These are phyloP conservation scores for Trichophyton equinum DNA, from an alignment of 2,329 filamentous ascomycete species.

Conservation along the genomic window DNA sequence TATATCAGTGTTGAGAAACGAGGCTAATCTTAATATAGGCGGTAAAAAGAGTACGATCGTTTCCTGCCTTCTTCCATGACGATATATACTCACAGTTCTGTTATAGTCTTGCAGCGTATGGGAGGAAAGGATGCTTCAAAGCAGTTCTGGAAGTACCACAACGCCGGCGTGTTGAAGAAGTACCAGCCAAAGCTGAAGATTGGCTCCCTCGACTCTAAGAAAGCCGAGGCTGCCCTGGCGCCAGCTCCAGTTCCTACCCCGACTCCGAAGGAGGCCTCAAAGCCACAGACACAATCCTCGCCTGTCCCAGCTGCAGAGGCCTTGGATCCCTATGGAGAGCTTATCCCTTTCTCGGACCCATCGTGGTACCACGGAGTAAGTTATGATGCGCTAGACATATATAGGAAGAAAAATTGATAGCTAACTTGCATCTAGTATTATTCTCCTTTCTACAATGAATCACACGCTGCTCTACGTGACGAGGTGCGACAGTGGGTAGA, in stretches of 20 bases:
- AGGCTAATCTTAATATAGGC: constrained; percentile 7
- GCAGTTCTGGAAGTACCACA: constrained; percentile 56
- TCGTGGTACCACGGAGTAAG: constrained; percentile 88
- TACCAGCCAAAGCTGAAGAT: constrained; percentile 48
- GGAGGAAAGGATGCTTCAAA: constrained; percentile 56
- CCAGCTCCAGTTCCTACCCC: constrained; percentile 32
- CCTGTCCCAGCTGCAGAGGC: constrained; percentile 43
- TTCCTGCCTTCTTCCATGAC: neutral
- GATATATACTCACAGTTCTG: constrained; percentile 10
- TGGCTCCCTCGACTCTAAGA: constrained; percentile 75
- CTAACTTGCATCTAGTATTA: constrained; percentile 52
- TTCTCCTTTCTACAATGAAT: constrained; percentile 92
- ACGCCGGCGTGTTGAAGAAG: constrained; percentile 49
- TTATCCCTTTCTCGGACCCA: constrained; percentile 86
- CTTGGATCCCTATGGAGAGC: constrained; percentile 69
- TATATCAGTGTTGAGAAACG: neutral
- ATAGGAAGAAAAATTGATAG: neutral
- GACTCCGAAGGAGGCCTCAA: constrained; percentile 31
- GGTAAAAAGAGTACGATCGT: constrained; percentile 13
- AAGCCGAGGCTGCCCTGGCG: constrained; percentile 39
- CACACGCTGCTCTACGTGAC: constrained; percentile 76
- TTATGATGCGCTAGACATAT: constrained; percentile 12
- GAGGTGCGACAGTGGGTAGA: constrained; percentile 92
- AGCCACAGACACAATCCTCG: constrained; percentile 47
- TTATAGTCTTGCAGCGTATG: constrained; percentile 48